Evolutionary conservation across 495 filamentous ascomycete genomes (phyloP).

Genomic region (Xylaria acuta): DNA sequence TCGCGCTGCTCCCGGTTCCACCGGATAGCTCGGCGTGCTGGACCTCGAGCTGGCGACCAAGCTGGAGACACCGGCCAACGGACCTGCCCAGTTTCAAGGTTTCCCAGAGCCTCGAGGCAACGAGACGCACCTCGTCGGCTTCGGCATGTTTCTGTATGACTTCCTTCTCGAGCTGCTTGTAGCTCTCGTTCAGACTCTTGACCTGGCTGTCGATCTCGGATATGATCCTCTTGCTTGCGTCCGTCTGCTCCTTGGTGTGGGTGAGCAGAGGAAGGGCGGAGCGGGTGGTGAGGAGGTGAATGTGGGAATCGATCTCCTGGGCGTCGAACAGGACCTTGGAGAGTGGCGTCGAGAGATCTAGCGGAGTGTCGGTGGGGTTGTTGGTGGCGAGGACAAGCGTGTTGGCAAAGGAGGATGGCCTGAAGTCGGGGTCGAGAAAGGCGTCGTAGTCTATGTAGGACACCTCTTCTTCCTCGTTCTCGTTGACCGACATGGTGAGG

Average conservation of each 20-base stretch:
- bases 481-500: conserved; percentile 37
- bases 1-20: conserved; percentile 44
- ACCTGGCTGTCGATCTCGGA: conserved; percentile 77
- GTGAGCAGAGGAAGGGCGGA: conserved; percentile 83
- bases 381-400: conserved; percentile 87
- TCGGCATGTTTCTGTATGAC: conserved; percentile 81
- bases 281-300: conserved; percentile 84
- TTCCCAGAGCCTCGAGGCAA: conserved; percentile 75
- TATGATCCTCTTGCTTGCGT: conserved; percentile 71
- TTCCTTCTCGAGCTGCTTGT: conserved; percentile 81
- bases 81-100: conserved; percentile 79
- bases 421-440: conserved; percentile 86
- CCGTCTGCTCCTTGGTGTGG: conserved; percentile 74
- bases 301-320: conserved; percentile 96
- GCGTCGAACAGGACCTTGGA: conserved; percentile 95
- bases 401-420: conserved; percentile 81
- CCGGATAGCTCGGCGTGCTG: conserved; percentile 66
- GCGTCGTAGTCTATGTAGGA: conserved; percentile 98
- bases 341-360: conserved; percentile 93
- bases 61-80: conserved; percentile 73
- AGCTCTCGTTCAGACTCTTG: conserved; percentile 77
- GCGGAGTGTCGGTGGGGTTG: conserved; percentile 84
- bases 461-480: conserved; percentile 58
- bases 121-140: conserved; percentile 77
- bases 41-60: conserved; percentile 86